Conservation (phyloP, 2,329 filamentous ascomycete genomes). For the Orbilia oligospora region DNA sequence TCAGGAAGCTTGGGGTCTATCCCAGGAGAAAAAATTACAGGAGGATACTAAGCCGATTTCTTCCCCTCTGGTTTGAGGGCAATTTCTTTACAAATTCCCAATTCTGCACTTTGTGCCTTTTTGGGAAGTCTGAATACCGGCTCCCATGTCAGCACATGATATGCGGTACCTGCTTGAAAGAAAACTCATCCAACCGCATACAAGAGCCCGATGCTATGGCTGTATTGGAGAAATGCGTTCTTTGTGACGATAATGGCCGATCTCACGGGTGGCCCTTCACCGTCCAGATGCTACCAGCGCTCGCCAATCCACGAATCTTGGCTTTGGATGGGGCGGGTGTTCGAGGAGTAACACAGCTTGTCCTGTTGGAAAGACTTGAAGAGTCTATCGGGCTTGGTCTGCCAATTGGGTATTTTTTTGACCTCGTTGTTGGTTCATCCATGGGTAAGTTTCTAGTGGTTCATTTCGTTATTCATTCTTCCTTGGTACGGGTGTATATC, state of each 20-base stretch:
- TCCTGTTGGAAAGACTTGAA: slow-evolving; percentile 15
- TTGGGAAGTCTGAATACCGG: slow-evolving; percentile 13
- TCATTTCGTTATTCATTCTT: too few relatives aligned
- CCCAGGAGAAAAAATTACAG: background rate
- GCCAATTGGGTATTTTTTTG: slow-evolving; percentile 35
- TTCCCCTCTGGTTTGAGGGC: too few relatives aligned
- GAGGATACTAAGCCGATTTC: too few relatives aligned
- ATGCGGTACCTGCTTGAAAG: slow-evolving; percentile 7
- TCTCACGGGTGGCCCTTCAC: slow-evolving; percentile 12
- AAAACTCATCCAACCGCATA: background rate
- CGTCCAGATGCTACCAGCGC: slow-evolving; percentile 2
- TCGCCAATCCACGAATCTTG: slow-evolving; percentile 9
- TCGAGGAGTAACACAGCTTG: slow-evolving; percentile 16
- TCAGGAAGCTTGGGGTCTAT: background rate
- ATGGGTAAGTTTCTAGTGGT: slow-evolving; percentile 2
- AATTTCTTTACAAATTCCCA: background rate
- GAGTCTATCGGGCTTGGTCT: slow-evolving; percentile 7
- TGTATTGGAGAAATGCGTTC: slow-evolving; percentile 2
- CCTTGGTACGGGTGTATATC: too few relatives aligned
- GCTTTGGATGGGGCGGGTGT: slow-evolving; percentile 36
- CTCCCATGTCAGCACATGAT: slow-evolving; percentile 30
- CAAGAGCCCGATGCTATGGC: background rate
- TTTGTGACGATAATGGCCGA: background rate
- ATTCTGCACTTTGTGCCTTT: slow-evolving; percentile 22
- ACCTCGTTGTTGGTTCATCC: slow-evolving; percentile 27